Base-by-base conservation (phyloP, 1,284 basidiomycete species). In the Puccinia brachypodii region DNA sequence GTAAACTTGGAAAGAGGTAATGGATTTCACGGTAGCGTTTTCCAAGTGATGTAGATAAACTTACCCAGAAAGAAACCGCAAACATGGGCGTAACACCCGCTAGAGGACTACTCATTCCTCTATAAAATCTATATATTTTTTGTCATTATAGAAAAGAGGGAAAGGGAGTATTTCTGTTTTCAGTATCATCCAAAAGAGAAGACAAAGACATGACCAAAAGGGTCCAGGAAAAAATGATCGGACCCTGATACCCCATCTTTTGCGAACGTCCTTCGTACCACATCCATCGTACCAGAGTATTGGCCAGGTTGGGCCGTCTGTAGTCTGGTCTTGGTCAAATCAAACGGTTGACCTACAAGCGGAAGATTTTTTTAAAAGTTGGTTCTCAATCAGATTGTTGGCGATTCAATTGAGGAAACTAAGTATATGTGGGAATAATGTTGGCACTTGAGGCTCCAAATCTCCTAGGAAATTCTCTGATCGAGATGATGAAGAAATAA, bases 21-120 rank as follows among this genome's bases (percentile, higher is more conserved):
- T 13, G 6, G n/a, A n/a, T n/a, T n/a, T n/a, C n/a, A n/a, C n/a
- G n/a, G n/a, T n/a, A n/a, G n/a, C n/a, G 33, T 38, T 36, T 38
- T 40, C 38, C n/a, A n/a, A 40, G 1, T 7, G 38, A 42, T 28
- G 16, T 58, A 38, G 14, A 69, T 25, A 4, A n/a, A 58, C 73
- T 53, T 3, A 76, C 80, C 95, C 96, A 98, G 89, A 99, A 99
- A 3, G 95, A 98, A 66, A 99, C 89, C 16, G 97, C 97, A 86
- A 99, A 99, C 86, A 99, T 99, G 71, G 97, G 97, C 1, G 97
- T 98, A 42, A 99, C 95, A 77, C 97, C 97, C 50, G 98, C 89
- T 83, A 99, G 88, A 74, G 97, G 97, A 36, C 97, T 96, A 2
- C 96, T 93, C 88, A 99, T 96, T 53, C 96, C 96, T 84, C 96